Percentiles rank a stretch among this genome's conserved stretches.
Conservation (phyloP, 345 rosid genomes). For the Kandelia obovata region DNA sequence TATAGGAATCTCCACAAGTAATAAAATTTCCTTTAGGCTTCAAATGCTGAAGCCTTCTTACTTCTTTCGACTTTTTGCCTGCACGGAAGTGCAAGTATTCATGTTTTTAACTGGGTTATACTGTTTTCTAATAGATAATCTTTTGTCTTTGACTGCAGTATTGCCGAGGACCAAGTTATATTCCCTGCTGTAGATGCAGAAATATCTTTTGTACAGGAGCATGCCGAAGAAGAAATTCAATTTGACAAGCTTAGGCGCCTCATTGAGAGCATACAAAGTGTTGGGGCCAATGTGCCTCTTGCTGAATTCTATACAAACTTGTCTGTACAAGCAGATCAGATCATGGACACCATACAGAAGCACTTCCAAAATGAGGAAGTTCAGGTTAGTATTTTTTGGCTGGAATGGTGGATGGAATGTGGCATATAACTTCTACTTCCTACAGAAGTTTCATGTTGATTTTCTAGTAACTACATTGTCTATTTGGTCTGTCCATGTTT, state of each 20-base stretch:
- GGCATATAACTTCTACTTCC: slow-evolving; percentile 8
- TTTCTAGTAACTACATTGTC: slow-evolving; percentile 3
- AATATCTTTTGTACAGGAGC: slow-evolving; percentile 54
- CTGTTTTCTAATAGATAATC: not conserved
- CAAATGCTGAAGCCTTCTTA: not conserved
- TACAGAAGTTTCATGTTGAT: not conserved
- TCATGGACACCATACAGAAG: slow-evolving; percentile 50
- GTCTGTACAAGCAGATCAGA: slow-evolving; percentile 51
- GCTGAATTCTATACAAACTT: slow-evolving; percentile 47
- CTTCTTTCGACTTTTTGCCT: slow-evolving; percentile 1
- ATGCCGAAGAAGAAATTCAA: slow-evolving; percentile 52
- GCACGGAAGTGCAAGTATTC: not conserved
- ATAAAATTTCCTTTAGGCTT: not conserved
- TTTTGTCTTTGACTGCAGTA: slow-evolving; percentile 39
- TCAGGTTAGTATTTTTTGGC: slow-evolving; percentile 38
- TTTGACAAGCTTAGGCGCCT: slow-evolving; percentile 52
- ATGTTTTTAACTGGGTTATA: slow-evolving; percentile 16
- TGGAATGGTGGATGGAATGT: not conserved
- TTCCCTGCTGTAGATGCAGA: slow-evolving; percentile 64
- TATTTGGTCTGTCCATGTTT: not conserved
- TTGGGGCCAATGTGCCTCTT: slow-evolving; percentile 41
- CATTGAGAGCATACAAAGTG: slow-evolving; percentile 47
- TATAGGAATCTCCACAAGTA: not conserved
- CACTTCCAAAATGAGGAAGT: slow-evolving; percentile 57
- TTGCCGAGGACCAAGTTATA: slow-evolving; percentile 61